Evolutionary conservation across 1,284 basidiomycete genomes (phyloP).

Genomic region (Mycena citricolor): DNA sequence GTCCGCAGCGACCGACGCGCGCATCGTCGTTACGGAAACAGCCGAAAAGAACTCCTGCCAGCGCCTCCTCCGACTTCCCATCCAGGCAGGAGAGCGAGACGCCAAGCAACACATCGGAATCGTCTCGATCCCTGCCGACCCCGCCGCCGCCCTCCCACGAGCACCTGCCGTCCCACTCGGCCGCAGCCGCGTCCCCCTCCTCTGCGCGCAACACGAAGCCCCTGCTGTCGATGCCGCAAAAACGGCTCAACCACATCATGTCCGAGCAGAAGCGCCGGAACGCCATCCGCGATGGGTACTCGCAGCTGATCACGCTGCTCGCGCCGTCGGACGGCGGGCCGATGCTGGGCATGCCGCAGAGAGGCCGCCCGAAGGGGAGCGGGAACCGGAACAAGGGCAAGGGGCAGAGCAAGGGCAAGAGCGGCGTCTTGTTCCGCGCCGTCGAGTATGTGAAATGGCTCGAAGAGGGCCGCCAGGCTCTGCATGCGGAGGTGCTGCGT

Average conservation of each 20-base stretch:
- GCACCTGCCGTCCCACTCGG: conserved; percentile 22
- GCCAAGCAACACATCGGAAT: conserved; percentile 34
- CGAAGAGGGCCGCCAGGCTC: conserved; percentile 67
- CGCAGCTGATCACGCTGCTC: conserved; percentile 75
- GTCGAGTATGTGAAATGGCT: conserved; percentile 78
- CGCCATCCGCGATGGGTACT: conserved; percentile 86
- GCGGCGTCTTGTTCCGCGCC: conserved; percentile 76
- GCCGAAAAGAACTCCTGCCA: conserved; percentile 2
- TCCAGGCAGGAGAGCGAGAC: conserved; percentile 26
- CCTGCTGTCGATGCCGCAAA: conserved; percentile 80
- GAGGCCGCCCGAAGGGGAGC: conserved; percentile 79
- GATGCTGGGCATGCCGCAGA: conserved; percentile 67
- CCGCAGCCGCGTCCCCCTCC: conserved; percentile 19
- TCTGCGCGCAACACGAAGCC: conserved; percentile 39
- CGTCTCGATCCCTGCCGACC: conserved; percentile 22
- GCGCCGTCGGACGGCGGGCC: conserved; percentile 66
- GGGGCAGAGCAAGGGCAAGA: conserved; percentile 74
- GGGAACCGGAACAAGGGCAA: conserved; percentile 53
- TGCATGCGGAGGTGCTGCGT: conserved; percentile 59
- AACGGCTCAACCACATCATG: conserved; percentile 91
- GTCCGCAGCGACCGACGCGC: conserved; percentile 28
- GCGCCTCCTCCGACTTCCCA: conserved; percentile 10
- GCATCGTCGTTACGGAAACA: conserved; percentile 24
- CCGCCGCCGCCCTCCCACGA: conserved; percentile 5
- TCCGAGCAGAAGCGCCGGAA: conserved; percentile 89